These are phyloP conservation scores for Gossypium gossypioides DNA, from an alignment of 441 rosid species.

Conservation along the genomic window DNA sequence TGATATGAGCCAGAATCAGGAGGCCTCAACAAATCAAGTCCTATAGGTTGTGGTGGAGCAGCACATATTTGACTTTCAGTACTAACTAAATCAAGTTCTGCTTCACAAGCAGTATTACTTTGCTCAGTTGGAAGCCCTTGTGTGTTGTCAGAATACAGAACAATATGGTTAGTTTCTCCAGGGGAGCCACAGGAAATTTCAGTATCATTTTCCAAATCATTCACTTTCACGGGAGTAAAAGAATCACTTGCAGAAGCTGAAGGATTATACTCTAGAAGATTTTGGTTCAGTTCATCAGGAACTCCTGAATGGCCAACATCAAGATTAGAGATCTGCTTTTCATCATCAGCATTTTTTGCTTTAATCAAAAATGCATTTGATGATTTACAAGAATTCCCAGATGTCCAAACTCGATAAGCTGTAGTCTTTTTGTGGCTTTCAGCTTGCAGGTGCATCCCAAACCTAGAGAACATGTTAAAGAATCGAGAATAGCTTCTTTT, in stretches of 20 bases:
- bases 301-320: conserved; percentile 25
- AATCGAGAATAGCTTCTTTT: conserved; percentile 70
- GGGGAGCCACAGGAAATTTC: conserved; percentile 32
- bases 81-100: conserved; percentile 25
- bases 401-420: conserved; percentile 71
- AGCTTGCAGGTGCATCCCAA: conserved; percentile 66
- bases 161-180: conserved; percentile 26
- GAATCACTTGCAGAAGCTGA: conserved; percentile 31
- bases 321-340: conserved; percentile 20
- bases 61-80: conserved; percentile 25
- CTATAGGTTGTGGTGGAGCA: conserved; percentile 28
- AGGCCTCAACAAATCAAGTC: conserved; percentile 21
- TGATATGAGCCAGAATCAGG: conserved; percentile 35
- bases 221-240: conserved; percentile 29
- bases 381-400: conserved; percentile 38
- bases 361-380: conserved; percentile 35
- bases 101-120: conserved; percentile 25
- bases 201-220: conserved; percentile 28
- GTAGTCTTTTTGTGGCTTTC: conserved; percentile 58
- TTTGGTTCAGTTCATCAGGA: conserved; percentile 29
- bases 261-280: conserved; percentile 26
- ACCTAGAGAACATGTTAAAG: conserved; percentile 52
- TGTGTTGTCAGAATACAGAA: conserved; percentile 22
- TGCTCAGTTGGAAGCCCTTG: conserved; percentile 33
- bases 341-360: conserved; percentile 25